Evolutionary conservation across 2,329 filamentous ascomycete genomes (phyloP), one percentile per base, ranked within the genome.

Genomic region (Ustulina deusta): DNA sequence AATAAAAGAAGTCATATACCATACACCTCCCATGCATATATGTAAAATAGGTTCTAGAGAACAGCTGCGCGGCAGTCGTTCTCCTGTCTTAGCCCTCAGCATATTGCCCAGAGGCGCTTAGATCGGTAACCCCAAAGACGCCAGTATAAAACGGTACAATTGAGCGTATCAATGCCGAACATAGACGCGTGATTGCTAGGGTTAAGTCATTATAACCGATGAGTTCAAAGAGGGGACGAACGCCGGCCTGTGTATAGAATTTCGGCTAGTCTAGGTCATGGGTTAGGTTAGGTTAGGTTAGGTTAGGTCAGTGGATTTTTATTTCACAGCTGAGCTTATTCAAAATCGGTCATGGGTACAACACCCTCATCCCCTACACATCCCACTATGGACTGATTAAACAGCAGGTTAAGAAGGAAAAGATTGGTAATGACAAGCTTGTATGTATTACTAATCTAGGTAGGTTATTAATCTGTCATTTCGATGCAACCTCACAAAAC

Each of bases 1-100:
- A 54, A 65, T 56, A 10, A 34, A 65, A 49, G 6, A 59, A 52
- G 34, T 56, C 11, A 60, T 15, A 2, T 59, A 22, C 13, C 22
- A 32, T 58, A 7, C 6, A 42, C 6, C 4, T n/a, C 7, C 3
- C 1, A 29, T 22, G 3, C 34, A n/a, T n/a, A n/a, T 57, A 27
- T 17, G 34, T 55, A 17, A 27, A 38, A 46, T 9, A 7, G 22
- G 22, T 9, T 11, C 17, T 25, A 25, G 44, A 1, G 9, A 48
- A 13, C 13, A 48, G 20, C 44, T 10, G 13, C 20, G 46, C 25
- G 13, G 13, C 22, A 22, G 17, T 9, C 11, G 44, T 49, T 49
- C 5, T 29, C 11, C 44, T 22, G 27, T 25, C 13, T 27, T 27
- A 13, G 42, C 11, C 9, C 20, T 22, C 25, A 2, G 20, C 46